Evolutionary conservation across 305 asterid species (phyloP).

Genomic region (Fraxinus albicans): DNA sequence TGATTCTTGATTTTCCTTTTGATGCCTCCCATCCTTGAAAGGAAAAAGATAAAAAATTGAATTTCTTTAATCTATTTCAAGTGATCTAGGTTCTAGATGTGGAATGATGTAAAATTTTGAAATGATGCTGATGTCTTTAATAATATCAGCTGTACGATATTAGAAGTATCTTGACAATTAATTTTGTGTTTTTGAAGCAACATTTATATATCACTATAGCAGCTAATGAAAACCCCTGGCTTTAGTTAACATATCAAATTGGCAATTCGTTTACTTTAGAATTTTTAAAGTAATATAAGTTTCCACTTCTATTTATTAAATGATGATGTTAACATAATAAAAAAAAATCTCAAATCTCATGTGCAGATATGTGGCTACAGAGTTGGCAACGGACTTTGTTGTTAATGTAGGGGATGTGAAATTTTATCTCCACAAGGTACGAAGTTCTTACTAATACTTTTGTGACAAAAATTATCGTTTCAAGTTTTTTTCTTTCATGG

Average conservation of each 20-base stretch:
- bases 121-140: background rate
- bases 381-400: slow-evolving; percentile 40
- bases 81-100: background rate
- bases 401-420: slow-evolving; percentile 35
- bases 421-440: slow-evolving; percentile 49
- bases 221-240: background rate
- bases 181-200: background rate
- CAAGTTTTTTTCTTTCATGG: too few species aligned
- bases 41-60: background rate
- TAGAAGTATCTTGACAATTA: background rate
- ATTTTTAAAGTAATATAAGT: background rate
- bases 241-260: background rate
- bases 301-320: background rate
- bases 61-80: background rate
- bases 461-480: background rate
- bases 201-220: background rate
- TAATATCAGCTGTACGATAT: background rate
- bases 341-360: slow-evolving; percentile 1
- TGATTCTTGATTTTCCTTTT: background rate
- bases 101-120: background rate
- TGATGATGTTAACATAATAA: background rate
- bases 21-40: background rate
- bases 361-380: slow-evolving; percentile 44
- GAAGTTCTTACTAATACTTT: background rate
- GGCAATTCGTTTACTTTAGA: background rate